A percentile compares a stretch with the other conserved stretches of the same genome.
phyloP scores from a whole-genome alignment of 2,329 filamentous ascomycete genomes.

The Camillea tinctor region DNA sequence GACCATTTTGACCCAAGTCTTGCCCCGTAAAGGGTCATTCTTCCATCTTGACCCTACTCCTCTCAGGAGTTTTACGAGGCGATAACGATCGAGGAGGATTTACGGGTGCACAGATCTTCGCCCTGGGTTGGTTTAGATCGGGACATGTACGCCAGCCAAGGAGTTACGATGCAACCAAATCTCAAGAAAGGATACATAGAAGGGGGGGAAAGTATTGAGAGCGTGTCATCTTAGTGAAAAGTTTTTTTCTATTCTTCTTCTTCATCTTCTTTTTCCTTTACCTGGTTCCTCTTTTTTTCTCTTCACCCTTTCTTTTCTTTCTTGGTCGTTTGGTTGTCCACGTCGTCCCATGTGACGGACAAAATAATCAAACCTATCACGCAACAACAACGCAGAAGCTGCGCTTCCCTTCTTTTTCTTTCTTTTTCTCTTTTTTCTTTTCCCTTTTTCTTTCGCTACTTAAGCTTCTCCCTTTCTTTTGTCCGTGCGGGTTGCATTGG shows the following conservation, averaged over 20 bases:
- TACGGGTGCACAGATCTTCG: neutral
- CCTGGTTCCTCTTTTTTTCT: neutral
- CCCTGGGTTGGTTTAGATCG: neutral
- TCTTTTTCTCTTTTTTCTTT: neutral
- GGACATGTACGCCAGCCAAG: neutral
- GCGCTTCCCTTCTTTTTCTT: neutral
- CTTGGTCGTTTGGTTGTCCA: too few relatives aligned
- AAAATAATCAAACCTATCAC: neutral
- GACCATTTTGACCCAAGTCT: constrained; percentile 7
- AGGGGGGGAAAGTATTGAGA: neutral
- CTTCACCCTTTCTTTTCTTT: neutral
- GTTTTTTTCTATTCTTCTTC: neutral
- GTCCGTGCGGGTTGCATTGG: neutral
- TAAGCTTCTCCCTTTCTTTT: too few relatives aligned
- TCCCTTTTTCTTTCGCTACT: too few relatives aligned
- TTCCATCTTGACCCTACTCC: neutral
- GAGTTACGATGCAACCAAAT: neutral
- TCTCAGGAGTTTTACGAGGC: too few relatives aligned
- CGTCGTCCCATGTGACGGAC: too few relatives aligned
- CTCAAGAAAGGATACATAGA: neutral
- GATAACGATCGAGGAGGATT: neutral
- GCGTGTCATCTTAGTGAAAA: neutral
- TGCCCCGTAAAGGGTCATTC: neutral
- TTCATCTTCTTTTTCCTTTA: neutral
- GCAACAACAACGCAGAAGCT: neutral